Evolutionary conservation across 2,329 filamentous ascomycete genomes (phyloP).

Genomic region (Aspergillus neotritici): DNA sequence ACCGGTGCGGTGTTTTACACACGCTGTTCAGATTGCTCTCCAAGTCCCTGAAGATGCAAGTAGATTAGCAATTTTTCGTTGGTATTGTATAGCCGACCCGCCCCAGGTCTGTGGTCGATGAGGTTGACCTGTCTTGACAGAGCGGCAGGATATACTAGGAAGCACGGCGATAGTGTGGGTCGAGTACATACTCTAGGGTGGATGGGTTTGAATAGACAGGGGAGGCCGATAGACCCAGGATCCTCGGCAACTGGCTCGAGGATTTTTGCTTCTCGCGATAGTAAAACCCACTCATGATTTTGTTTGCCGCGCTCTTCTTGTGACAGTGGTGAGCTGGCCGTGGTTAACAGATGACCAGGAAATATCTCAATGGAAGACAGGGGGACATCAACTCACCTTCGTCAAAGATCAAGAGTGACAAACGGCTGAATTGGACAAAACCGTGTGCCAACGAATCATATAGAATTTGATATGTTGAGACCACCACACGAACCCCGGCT

Average conservation of each 20-base stretch:
- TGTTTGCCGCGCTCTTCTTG: conserved; percentile 1
- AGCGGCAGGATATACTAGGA: too few relatives aligned
- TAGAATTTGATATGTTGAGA: conserved; percentile 6
- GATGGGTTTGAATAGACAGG: conserved; percentile 2
- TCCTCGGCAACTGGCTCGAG: background rate
- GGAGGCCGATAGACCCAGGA: conserved; percentile 5
- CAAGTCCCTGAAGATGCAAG: too few relatives aligned
- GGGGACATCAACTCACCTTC: conserved; percentile 8
- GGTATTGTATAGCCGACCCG: too few relatives aligned
- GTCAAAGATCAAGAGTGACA: conserved; percentile 7
- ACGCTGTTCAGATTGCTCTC: background rate
- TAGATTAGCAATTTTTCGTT: too few relatives aligned
- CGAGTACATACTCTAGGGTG: conserved; percentile 1
- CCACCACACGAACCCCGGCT: background rate
- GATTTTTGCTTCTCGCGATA: background rate
- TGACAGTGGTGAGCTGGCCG: conserved; percentile 6
- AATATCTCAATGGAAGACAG: background rate
- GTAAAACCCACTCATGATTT: conserved; percentile 5
- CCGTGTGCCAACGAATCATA: conserved; percentile 4
- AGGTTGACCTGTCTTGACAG: too few relatives aligned
- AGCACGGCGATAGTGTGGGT: too few relatives aligned
- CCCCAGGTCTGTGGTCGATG: too few relatives aligned
- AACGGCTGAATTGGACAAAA: conserved; percentile 1
- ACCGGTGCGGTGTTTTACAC: conserved; percentile 2
- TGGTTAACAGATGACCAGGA: background rate